phyloP scores from a whole-genome alignment of 2,329 filamentous ascomycete genomes.

The Leptographium galeiforme region DNA sequence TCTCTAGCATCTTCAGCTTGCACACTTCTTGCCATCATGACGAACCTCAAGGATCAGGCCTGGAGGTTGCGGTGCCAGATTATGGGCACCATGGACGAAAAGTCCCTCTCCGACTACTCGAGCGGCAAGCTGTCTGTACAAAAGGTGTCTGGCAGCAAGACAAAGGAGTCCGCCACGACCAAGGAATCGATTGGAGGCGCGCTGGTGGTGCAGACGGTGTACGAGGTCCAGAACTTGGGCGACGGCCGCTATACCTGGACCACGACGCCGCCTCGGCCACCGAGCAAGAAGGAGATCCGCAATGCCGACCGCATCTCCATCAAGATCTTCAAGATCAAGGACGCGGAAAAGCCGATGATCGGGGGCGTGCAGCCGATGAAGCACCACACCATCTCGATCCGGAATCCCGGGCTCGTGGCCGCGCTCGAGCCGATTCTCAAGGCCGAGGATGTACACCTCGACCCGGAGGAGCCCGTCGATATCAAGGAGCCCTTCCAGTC shows the following conservation, averaged over 20 bases:
- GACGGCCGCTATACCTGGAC: slow-evolving; percentile 22
- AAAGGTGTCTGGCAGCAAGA: not conserved
- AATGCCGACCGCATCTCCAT: slow-evolving; percentile 28
- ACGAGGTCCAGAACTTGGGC: slow-evolving; percentile 20
- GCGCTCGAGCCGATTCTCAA: slow-evolving; percentile 29
- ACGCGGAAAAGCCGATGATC: slow-evolving; percentile 25
- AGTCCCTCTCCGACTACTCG: slow-evolving; percentile 14
- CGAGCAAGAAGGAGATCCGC: slow-evolving; percentile 23
- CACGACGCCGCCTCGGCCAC: slow-evolving; percentile 27
- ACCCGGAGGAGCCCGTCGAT: slow-evolving; percentile 20
- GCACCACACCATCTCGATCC: slow-evolving; percentile 26
- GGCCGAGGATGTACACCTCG: slow-evolving; percentile 25
- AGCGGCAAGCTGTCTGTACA: not conserved
- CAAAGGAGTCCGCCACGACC: not conserved
- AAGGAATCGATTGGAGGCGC: slow-evolving; percentile 12
- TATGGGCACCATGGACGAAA: slow-evolving; percentile 11
- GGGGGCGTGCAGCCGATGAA: slow-evolving; percentile 24
- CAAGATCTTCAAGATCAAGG: slow-evolving; percentile 32
- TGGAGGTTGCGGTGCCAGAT: slow-evolving; percentile 16
- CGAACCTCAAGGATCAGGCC: slow-evolving; percentile 4
- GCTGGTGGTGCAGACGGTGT: slow-evolving; percentile 23
- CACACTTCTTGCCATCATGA: not conserved
- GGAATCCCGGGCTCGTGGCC: slow-evolving; percentile 26
- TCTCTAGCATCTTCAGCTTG: no score
- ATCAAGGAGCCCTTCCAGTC: slow-evolving; percentile 27